A percentile compares a stretch with the other conserved stretches of the same genome.
phyloP scores from a whole-genome alignment of 306 rosid species.

The Lathyrus aphaca region DNA sequence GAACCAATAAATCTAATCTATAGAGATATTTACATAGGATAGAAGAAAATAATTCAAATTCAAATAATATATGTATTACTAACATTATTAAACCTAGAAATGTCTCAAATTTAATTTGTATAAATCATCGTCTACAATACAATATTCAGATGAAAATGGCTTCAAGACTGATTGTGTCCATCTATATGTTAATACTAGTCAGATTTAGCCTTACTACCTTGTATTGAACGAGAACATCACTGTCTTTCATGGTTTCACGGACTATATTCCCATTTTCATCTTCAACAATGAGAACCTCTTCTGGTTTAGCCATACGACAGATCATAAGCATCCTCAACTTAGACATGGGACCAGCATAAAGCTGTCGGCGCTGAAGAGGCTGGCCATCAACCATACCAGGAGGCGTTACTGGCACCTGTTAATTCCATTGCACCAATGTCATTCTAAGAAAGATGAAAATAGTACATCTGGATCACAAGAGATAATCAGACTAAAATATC shows the following conservation, averaged over 20 bases:
- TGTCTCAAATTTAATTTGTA: background rate
- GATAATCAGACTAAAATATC: constrained; percentile 4
- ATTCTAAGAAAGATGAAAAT: constrained; percentile 11
- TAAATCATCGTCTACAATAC: background rate
- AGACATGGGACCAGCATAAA: constrained; percentile 85
- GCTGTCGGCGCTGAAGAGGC: constrained; percentile 79
- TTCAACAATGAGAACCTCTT: constrained; percentile 97
- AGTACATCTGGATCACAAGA: background rate
- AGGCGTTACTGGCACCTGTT: constrained; percentile 64
- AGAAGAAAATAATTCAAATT: background rate
- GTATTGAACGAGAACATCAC: constrained; percentile 96
- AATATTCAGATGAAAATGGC: background rate
- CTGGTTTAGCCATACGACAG: constrained; percentile 99
- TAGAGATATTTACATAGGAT: background rate
- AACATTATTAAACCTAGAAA: background rate
- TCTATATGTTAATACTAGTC: background rate
- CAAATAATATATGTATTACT: background rate
- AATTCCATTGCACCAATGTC: background rate
- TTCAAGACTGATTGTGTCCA: background rate
- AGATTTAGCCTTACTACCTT: constrained; percentile 56
- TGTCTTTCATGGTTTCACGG: constrained; percentile 97
- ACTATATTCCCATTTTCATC: constrained; percentile 99
- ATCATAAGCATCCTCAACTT: constrained; percentile 98
- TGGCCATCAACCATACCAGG: constrained; percentile 91
- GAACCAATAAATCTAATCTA: background rate